Percentiles rank a stretch among this genome's conserved stretches.
Conservation (phyloP, 768 basidiomycete species). For the Fomitopsis pulvina region DNA sequence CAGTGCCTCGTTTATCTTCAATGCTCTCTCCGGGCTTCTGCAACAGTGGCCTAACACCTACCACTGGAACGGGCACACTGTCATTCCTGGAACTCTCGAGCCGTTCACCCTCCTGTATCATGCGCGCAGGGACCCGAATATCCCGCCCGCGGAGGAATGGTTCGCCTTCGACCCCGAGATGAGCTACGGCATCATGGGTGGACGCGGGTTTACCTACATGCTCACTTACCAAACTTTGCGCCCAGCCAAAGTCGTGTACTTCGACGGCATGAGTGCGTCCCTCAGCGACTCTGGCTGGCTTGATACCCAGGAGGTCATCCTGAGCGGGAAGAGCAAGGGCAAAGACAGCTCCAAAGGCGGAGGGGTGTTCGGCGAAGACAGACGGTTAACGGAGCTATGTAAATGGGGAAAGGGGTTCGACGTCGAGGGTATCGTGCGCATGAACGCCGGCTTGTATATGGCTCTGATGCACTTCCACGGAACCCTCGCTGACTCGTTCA, state of each 20-base stretch:
- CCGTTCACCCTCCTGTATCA: constrained; percentile 7
- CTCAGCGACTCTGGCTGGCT: constrained; percentile 3
- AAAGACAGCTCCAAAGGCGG: neutral
- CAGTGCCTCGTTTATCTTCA: constrained; percentile 5
- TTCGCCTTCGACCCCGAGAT: constrained; percentile 9
- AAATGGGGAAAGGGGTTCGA: constrained; percentile 1
- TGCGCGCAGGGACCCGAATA: constrained; percentile 1
- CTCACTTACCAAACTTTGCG: constrained; percentile 2
- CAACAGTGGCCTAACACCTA: constrained; percentile 7
- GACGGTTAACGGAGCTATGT: neutral
- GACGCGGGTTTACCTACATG: constrained; percentile 1
- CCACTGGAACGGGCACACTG: constrained; percentile 4
- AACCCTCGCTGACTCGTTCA: neutral
- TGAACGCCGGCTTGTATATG: constrained; percentile 7
- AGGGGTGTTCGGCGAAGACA: neutral
- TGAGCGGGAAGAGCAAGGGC: neutral
- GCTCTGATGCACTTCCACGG: neutral
- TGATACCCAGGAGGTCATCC: constrained; percentile 2
- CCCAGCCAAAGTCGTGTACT: constrained; percentile 2
- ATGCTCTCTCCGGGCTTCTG: neutral
- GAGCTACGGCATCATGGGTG: constrained; percentile 9
- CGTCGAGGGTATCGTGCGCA: constrained; percentile 6
- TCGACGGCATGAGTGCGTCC: constrained; percentile 7
- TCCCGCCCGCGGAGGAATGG: constrained; percentile 2
- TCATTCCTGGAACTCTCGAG: constrained; percentile 3